A percentile compares a stretch with the other conserved stretches of the same genome.
Conservation (phyloP, 805 yeast genomes). For the Lachancea thermotolerans region DNA sequence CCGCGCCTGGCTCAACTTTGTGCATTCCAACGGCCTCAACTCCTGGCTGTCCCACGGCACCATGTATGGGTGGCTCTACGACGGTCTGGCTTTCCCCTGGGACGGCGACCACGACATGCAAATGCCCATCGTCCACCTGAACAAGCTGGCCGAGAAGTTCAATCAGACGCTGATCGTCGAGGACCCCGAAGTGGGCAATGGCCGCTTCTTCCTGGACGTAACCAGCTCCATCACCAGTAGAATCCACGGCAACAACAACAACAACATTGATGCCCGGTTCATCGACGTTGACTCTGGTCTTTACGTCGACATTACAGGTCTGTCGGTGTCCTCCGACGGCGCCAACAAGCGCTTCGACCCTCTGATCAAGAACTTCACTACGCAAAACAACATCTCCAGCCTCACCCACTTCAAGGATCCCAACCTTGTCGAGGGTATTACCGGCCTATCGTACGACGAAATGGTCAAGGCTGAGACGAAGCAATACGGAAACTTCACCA, state of each 20-base stretch:
- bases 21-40: constrained; percentile 38
- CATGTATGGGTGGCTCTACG: constrained; percentile 57
- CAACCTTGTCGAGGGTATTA: constrained; percentile 7
- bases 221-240: constrained; percentile 49
- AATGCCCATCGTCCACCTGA: constrained; percentile 45
- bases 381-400: not conserved
- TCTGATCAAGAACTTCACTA: constrained; percentile 5
- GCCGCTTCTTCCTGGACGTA: constrained; percentile 47
- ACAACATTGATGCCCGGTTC: constrained; percentile 67
- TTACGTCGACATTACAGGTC: constrained; percentile 67
- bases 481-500: constrained; percentile 7
- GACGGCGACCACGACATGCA: constrained; percentile 63
- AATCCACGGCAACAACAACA: constrained; percentile 48
- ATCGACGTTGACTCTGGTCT: constrained; percentile 65
- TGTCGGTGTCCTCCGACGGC: constrained; percentile 39
- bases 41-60: constrained; percentile 67
- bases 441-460: constrained; percentile 1
- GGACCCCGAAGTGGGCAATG: constrained; percentile 45
- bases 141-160: constrained; percentile 36
- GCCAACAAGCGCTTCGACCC: constrained; percentile 14
- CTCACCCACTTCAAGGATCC: constrained; percentile 7
- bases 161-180: constrained; percentile 43
- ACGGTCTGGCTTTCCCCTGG: constrained; percentile 59
- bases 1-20: constrained; percentile 46
- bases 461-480: constrained; percentile 1